Conservation (phyloP, 345 rosid species). For the Populus nigra region DNA sequence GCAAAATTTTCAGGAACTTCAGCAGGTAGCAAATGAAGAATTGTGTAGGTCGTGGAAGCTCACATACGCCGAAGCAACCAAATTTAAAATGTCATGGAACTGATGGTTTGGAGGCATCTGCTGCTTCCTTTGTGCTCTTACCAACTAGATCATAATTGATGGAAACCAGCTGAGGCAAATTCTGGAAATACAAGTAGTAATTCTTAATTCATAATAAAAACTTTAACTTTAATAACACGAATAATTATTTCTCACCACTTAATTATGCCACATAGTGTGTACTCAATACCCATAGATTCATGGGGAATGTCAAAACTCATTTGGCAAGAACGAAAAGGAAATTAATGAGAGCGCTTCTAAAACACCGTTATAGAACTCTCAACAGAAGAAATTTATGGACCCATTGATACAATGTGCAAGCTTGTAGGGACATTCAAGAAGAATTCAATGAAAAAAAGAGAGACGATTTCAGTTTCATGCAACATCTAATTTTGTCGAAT, state of each 20-base stretch:
- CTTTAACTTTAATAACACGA: background rate
- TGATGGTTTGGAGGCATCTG: constrained; percentile 47
- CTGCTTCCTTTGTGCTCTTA: constrained; percentile 53
- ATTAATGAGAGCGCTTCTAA: background rate
- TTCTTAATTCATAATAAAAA: background rate
- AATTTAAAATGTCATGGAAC: constrained; percentile 27
- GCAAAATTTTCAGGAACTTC: background rate
- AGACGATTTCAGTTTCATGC: background rate
- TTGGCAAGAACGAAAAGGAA: background rate
- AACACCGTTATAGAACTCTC: background rate
- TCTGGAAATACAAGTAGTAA: constrained; percentile 39
- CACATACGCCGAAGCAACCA: background rate
- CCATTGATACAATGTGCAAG: background rate
- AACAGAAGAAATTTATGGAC: background rate
- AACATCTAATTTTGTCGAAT: background rate
- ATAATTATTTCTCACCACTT: background rate
- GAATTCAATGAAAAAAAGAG: background rate
- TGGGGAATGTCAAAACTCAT: background rate
- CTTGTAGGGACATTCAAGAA: background rate
- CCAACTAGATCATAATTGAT: constrained; percentile 78
- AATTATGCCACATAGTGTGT: background rate
- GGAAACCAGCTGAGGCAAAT: constrained; percentile 85
- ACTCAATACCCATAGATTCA: background rate
- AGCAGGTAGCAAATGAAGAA: background rate
- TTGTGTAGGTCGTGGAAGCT: background rate